These are phyloP conservation scores for Prorocentrum cordatum DNA, from an alignment of 169 alveolate genomes.

Conservation along the genomic window DNA sequence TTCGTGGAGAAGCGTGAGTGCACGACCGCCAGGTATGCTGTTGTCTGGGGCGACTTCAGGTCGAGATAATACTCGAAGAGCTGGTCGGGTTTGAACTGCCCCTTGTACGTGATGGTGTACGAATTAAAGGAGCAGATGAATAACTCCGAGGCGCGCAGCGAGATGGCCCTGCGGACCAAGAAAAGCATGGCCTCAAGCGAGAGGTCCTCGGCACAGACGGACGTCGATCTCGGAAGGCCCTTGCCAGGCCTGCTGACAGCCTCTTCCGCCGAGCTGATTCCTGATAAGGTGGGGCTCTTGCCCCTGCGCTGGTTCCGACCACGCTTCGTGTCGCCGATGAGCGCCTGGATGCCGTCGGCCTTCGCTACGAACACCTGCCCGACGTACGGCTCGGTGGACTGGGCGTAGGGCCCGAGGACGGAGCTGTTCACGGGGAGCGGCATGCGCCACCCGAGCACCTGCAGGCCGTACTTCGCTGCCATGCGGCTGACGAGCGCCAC, in stretches of 20 bases:
- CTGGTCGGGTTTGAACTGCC: constrained; percentile 69
- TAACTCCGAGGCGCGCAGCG: constrained; percentile 13
- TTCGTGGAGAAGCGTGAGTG: constrained; percentile 69
- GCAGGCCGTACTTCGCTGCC: constrained; percentile 64
- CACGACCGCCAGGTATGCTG: neutral
- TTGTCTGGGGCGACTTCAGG: neutral
- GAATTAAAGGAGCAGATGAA: constrained; percentile 28
- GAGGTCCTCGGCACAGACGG: too few species aligned
- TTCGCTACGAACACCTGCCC: constrained; percentile 72
- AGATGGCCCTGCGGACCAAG: constrained; percentile 47
- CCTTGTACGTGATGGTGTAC: constrained; percentile 28
- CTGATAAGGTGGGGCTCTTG: too few species aligned
- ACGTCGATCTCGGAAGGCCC: too few species aligned
- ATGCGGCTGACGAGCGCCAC: neutral
- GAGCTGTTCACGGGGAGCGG: constrained; percentile 74
- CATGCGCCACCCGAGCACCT: constrained; percentile 76
- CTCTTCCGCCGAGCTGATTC: too few species aligned
- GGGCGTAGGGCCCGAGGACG: constrained; percentile 71
- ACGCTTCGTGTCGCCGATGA: too few species aligned
- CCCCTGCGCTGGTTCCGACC: too few species aligned
- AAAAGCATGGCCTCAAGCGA: constrained; percentile 29
- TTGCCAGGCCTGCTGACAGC: too few species aligned
- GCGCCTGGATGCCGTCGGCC: too few species aligned
- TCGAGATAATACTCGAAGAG: constrained; percentile 69
- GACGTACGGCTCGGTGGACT: constrained; percentile 75